Evolutionary conservation across 1,139 yeast species (phyloP), one percentile per base, ranked within the genome.

Genomic region (Hanseniaspora gamundiae): DNA sequence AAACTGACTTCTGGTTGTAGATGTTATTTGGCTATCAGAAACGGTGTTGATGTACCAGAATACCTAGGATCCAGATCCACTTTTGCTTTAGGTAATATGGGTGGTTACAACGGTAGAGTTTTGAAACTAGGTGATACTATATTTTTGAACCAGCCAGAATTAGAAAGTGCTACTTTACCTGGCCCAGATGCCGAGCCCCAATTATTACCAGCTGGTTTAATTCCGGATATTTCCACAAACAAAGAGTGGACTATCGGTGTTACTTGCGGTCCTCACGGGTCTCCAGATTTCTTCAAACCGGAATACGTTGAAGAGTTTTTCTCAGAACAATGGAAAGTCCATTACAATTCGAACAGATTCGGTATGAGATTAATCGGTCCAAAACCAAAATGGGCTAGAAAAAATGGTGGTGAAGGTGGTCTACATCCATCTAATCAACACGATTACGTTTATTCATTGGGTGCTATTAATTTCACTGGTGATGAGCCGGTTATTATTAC

Each of bases 401-500:
- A 73, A n/a, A 95, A 87, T 62, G 98, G 97, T 65, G 98, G 97
- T 46, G 95, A 87, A 59, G 97, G 94, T 48, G 98, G 98, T 47
- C 70, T 88, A 59, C 98, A 91, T 67, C 98, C 98, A 45, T 87
- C 96, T 16, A 91, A 91, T 65, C 91, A 95, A 41, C 97, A 88
- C 60, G 98, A 91, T 67, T 91, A 91, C 60, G 97, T 88, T 43
- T 91, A 91, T 62, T 85, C 97, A 1, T 69, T 88, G 49, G 97
- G 98, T 56, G 97, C 97, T 31, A 80, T 91, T 62, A 91, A 91
- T 64, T 91, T 91, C 60, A 88, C 97, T 27, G 98, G 98, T 64
- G 97, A 91, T 64, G 97, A 88, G 63, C 97, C 97, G 3, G 98
- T 91, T 30, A 86, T 91, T 52, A 73, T 91, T 63, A 85, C 97